Evolutionary conservation across 441 rosid genomes (phyloP), one percentile per base, ranked within the genome.

Genomic region (Pelargonium citronellum): DNA sequence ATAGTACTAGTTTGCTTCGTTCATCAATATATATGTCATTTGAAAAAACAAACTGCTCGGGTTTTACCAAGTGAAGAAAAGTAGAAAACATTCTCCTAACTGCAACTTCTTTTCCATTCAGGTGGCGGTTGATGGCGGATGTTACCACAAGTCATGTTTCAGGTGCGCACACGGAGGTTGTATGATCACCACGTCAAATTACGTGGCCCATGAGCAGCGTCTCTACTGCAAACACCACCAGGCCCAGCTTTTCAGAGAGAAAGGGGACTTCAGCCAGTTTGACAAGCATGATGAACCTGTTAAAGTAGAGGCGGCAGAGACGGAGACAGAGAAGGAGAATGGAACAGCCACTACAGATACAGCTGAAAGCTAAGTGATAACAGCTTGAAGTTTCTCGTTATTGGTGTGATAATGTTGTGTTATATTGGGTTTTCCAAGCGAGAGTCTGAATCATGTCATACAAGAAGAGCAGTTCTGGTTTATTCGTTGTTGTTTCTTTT

Each of bases 211-310:
- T 44, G 87, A 84, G 71, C 87, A 86, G 1, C 87, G 86, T 30
- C 86, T 84, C 69, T 87, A 85, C 64, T 89, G 90, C 74, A 84
- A 86, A 82, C 87, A 87, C 81, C 95, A 89, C 78, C 91, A 89
- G 72, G 83, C 76, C 68, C 95, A 87, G 69, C 87, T 89, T 68
- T 89, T 89, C 87, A 85, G 77, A 81, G 79, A 82, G 80, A 89
- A 89, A 57, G 95, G 95, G 2, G 86, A 89, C 78, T 89, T 87
- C 83, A 89, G 95, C 84, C 91, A 84, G 77, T 81, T 89, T 13
- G 85, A 75, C 82, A 85, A 78, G 75, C 79, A 30, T 30, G 37
- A 80, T 24, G 87, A 82, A 64, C 41, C 68, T 2, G 77, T 30
- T 60, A 69, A 79, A 68, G 75, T 39, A 43, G 47, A 43, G 62